Evolutionary conservation across 768 basidiomycete species (phyloP), one percentile per base, ranked within the genome.

Genomic region (Antrodiella citrinella): DNA sequence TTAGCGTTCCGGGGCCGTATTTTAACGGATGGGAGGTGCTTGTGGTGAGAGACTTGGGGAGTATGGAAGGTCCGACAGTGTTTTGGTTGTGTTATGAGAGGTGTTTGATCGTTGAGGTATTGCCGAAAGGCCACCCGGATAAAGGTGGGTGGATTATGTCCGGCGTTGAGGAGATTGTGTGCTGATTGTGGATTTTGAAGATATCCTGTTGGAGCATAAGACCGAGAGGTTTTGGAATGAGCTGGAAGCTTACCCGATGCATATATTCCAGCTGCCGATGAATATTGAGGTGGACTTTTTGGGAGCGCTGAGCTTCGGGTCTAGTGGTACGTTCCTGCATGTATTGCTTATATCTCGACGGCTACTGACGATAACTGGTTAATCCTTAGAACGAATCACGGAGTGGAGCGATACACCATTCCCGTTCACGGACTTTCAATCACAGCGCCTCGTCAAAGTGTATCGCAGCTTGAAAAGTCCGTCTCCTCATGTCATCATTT

Each of bases 141-240:
- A 47, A 67, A 68, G 3, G 68, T 71, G 45, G 67, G 69, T 50
- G 49, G n/a, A n/a, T n/a, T n/a, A n/a, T n/a, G n/a, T n/a, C n/a
- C n/a, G n/a, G n/a, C n/a, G n/a, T n/a, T n/a, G n/a, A n/a, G n/a
- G n/a, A n/a, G n/a, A n/a, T n/a, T n/a, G n/a, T n/a, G n/a, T n/a
- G n/a, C n/a, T n/a, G n/a, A n/a, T n/a, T n/a, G n/a, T n/a, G n/a
- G n/a, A n/a, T n/a, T n/a, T n/a, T 62, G 45, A 52, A 40, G 56
- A 54, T 9, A 65, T 75, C 15, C 67, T 69, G 4, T 49, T 61
- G 19, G 73, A 75, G 52, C 66, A 65, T 59, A 71, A 73, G 57
- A 59, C 65, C 15, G 54, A 51, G 35, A 45, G 38, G 12, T 61
- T 58, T 44, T 63, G 62, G 61, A 24, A 50, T 5, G 38, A 54